Evolutionary conservation across 2,329 filamentous ascomycete species (phyloP).

Genomic region (Paecilomyces sp.): DNA sequence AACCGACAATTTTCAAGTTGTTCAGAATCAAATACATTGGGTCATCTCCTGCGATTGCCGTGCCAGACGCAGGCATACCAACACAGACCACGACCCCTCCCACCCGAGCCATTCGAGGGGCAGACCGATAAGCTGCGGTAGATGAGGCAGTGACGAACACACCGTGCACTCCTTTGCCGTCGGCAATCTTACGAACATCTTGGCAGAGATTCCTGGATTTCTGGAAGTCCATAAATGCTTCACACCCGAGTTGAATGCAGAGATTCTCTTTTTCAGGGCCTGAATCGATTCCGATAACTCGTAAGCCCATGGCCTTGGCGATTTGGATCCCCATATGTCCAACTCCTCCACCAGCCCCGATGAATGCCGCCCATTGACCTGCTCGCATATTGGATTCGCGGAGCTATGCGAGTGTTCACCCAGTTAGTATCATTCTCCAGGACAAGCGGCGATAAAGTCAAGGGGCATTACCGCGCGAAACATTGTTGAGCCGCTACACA

Average conservation of each 20-base stretch:
- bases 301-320: too few relatives aligned
- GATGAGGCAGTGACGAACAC: constrained; percentile 33
- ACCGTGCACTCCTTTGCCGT: constrained; percentile 42
- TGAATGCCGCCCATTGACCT: too few relatives aligned
- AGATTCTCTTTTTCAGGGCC: too few relatives aligned
- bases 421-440: too few relatives aligned
- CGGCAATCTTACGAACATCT: constrained; percentile 40
- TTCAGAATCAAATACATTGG: constrained; percentile 7
- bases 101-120: constrained; percentile 39
- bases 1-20: constrained; percentile 15
- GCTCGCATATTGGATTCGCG: too few relatives aligned
- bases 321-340: too few relatives aligned
- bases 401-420: too few relatives aligned
- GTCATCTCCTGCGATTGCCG: constrained; percentile 5
- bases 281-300: too few relatives aligned
- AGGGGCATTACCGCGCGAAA: constrained; percentile 48
- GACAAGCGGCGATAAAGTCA: constrained; percentile 34
- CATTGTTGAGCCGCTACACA: constrained; percentile 54
- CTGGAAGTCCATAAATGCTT: too few relatives aligned
- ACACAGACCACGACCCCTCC: constrained; percentile 49
- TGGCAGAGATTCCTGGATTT: constrained; percentile 5
- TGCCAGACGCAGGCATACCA: constrained; percentile 24
- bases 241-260: too few relatives aligned
- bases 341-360: too few relatives aligned
- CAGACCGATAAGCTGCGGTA: constrained; percentile 30